phyloP scores from a whole-genome alignment of 768 basidiomycete species.

The Trichaptum fuscoviolaceum region DNA sequence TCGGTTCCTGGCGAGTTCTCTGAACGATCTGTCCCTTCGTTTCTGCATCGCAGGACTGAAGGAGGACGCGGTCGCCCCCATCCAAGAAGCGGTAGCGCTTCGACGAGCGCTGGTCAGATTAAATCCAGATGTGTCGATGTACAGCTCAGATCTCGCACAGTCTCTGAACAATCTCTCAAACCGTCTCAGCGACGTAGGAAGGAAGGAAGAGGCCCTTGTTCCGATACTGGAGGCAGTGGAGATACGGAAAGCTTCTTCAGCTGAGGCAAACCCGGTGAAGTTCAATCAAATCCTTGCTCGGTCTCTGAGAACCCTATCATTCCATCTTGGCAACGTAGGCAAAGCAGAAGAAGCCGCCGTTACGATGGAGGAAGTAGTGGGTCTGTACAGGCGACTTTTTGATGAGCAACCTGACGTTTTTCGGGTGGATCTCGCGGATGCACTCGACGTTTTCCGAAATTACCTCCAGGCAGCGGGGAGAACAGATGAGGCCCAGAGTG shows the following conservation, averaged over 20 bases:
- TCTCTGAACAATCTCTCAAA: constrained; percentile 10
- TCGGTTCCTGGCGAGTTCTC: constrained; percentile 5
- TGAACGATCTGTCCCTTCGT: constrained; percentile 10
- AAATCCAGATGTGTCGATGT: background rate
- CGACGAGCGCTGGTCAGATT: background rate
- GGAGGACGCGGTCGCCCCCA: constrained; percentile 10
- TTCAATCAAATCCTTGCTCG: constrained; percentile 6
- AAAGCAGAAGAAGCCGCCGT: constrained; percentile 8
- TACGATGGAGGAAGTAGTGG: constrained; percentile 8
- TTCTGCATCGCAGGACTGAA: constrained; percentile 7
- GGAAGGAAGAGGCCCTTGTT: constrained; percentile 9
- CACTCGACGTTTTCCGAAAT: too few relatives aligned
- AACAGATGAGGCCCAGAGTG: too few relatives aligned
- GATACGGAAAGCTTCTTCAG: background rate
- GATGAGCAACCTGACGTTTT: too few relatives aligned
- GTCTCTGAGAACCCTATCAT: constrained; percentile 9
- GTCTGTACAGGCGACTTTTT: too few relatives aligned
- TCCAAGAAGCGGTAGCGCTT: constrained; percentile 7
- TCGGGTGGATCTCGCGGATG: too few relatives aligned
- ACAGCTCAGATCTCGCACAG: constrained; percentile 6
- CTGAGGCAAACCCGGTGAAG: background rate
- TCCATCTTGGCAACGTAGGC: constrained; percentile 6
- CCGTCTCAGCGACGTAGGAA: constrained; percentile 8
- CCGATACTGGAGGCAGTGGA: constrained; percentile 9
- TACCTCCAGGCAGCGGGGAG: too few relatives aligned